Evolutionary conservation across 2,329 filamentous ascomycete genomes (phyloP).

Genomic region (Botrytis fragariae): DNA sequence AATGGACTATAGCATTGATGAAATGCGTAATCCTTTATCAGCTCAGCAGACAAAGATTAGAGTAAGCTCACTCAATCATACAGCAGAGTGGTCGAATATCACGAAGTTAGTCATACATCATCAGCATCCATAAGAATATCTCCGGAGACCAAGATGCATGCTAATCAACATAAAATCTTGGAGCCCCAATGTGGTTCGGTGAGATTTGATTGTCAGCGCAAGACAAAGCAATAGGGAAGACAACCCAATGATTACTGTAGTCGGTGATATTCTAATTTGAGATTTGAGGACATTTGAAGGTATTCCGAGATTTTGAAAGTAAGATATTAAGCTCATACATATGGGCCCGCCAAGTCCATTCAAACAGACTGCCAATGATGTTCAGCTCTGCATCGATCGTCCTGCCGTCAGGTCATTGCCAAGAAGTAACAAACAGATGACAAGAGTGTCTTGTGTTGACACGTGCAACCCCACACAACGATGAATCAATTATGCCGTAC

Average conservation of each 20-base stretch:
- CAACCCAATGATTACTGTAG: neutral
- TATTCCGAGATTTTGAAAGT: neutral
- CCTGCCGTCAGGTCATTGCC: neutral
- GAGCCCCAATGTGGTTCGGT: neutral
- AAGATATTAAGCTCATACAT: neutral
- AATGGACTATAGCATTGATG: neutral
- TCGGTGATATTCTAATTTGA: neutral
- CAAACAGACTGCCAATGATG: neutral
- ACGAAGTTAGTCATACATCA: neutral
- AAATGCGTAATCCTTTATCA: neutral
- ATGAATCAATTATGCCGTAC: neutral
- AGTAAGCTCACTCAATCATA: neutral
- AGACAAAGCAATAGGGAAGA: neutral
- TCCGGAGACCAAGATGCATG: neutral
- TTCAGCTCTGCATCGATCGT: neutral
- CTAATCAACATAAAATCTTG: neutral
- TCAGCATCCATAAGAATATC: neutral
- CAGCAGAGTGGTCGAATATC: neutral
- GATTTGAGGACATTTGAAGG: neutral
- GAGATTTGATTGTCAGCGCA: neutral
- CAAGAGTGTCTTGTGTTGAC: neutral
- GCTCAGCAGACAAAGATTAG: neutral
- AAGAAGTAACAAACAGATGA: neutral
- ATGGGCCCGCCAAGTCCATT: neutral
- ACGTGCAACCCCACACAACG: neutral